Evolutionary conservation across 352 stramenopile species (phyloP), one percentile per base, ranked within the genome.

Genomic region (Pythium pyrilobum): DNA sequence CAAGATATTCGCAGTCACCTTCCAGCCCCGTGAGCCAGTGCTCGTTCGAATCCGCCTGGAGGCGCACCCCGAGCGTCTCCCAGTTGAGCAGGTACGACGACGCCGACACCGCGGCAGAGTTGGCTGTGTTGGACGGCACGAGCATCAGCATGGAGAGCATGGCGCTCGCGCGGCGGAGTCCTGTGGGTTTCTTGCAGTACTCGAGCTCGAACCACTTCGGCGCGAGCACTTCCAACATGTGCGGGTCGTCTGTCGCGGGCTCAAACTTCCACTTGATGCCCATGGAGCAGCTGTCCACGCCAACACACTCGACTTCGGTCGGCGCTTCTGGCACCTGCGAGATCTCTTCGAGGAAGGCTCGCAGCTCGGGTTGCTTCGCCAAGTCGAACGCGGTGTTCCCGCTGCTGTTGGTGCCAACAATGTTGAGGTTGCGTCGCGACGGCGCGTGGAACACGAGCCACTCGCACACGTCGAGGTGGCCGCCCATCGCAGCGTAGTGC

Each of bases 401-500:
- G 10, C 74, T 67, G 23, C 46, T 77, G 52, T 79, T 89, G 0
- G 57, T 62, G 2, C 63, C 64, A 20, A 66, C 70, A 44, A 89
- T 71, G 46, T 64, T 67, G 2, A 86, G 31, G 31, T 78, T 64
- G 10, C 68, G 41, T 4, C 67, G 52, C 8, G 41, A 54, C 0
- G 78, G 72, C 2, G 78, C 61, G 41, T 72, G 46, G 20, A 80
- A 69, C 15, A 87, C 70, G 18, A 89, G 62, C 76, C 76, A 89
- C 40, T 85, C 54, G 24, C 76, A 89, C 5, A 83, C 52, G 24
- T 78, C 58, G 10, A 83, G 25, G 24, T 85, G 69, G 1, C 72
- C 74, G 7, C 72, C 72, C 71, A 86, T 80, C 0, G 74, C 67
- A 6, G 80, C 80, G 42, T 86, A 90, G 41, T 90, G 80, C 13